These are phyloP conservation scores for Fusarium newnesense DNA, from an alignment of 2,329 filamentous ascomycete species.

Conservation along the genomic window DNA sequence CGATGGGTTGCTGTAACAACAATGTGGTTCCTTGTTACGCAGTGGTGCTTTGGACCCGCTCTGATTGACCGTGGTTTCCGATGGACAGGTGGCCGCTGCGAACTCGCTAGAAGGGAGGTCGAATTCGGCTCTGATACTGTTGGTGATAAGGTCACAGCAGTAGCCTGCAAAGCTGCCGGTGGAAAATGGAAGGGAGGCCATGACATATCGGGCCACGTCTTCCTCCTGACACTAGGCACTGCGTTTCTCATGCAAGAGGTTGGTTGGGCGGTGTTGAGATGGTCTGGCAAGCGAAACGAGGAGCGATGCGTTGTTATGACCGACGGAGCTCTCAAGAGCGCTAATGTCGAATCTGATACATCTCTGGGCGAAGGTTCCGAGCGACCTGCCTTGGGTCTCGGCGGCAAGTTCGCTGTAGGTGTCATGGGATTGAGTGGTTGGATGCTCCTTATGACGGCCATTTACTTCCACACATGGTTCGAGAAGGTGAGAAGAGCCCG, in stretches of 20 bases:
- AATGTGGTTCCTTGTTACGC: slow-evolving; percentile 88
- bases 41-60: slow-evolving; percentile 95
- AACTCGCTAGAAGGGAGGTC: slow-evolving; percentile 63
- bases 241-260: slow-evolving; percentile 86
- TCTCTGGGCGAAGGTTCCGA: slow-evolving; percentile 39
- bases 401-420: slow-evolving; percentile 66
- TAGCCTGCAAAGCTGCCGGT: slow-evolving; percentile 84
- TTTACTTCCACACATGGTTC: slow-evolving; percentile 98
- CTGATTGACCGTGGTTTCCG: slow-evolving; percentile 90
- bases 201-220: slow-evolving; percentile 95
- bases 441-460: slow-evolving; percentile 99
- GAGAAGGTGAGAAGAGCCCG: slow-evolving; percentile 78
- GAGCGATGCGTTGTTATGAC: slow-evolving; percentile 72
- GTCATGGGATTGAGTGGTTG: slow-evolving; percentile 82
- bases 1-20: slow-evolving; percentile 79
- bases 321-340: slow-evolving; percentile 73
- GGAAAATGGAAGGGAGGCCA: slow-evolving; percentile 93
- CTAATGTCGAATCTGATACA: slow-evolving; percentile 57
- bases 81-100: slow-evolving; percentile 88
- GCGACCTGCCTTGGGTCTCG: slow-evolving; percentile 53
- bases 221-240: slow-evolving; percentile 87
- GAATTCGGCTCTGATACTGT: slow-evolving; percentile 58
- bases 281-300: slow-evolving; percentile 59
- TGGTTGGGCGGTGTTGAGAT: slow-evolving; percentile 64
- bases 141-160: slow-evolving; percentile 71